These are phyloP conservation scores for Pythium rhizo-oryzae DNA, from an alignment of 352 stramenopile genomes.

Conservation along the genomic window DNA sequence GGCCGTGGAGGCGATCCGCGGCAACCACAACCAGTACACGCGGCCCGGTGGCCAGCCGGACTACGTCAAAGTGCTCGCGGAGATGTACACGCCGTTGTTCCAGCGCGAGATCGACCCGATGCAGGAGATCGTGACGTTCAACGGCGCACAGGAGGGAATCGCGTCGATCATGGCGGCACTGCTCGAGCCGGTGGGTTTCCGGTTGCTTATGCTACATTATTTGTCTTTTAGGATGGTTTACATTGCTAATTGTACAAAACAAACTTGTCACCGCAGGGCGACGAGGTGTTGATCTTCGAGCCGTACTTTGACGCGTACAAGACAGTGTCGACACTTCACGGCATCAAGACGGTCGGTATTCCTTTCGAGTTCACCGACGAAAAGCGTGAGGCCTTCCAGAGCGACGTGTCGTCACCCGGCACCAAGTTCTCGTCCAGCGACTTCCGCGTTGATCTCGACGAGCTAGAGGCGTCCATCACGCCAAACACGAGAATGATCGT, in stretches of 20 bases:
- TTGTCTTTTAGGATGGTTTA: neutral
- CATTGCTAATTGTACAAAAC: neutral
- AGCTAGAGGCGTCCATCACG: conserved; percentile 88
- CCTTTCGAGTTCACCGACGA: conserved; percentile 58
- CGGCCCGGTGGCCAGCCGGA: conserved; percentile 77
- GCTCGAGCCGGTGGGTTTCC: conserved; percentile 53
- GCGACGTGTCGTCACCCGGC: conserved; percentile 16
- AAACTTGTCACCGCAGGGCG: conserved; percentile 38
- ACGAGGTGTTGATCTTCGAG: conserved; percentile 89
- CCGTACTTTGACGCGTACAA: conserved; percentile 92
- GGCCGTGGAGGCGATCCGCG: conserved; percentile 78
- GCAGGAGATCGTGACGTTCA: conserved; percentile 87
- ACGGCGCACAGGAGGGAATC: conserved; percentile 88
- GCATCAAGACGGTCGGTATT: conserved; percentile 72
- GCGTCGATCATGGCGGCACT: conserved; percentile 79
- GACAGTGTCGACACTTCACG: conserved; percentile 83
- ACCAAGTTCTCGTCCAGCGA: conserved; percentile 67
- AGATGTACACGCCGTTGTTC: conserved; percentile 80
- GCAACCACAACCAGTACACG: conserved; percentile 91
- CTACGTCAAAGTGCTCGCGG: conserved; percentile 78
- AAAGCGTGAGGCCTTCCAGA: conserved; percentile 50
- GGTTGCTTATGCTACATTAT: conserved; percentile 8
- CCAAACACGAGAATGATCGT: conserved; percentile 94
- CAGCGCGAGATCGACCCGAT: conserved; percentile 69
- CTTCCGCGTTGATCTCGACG: conserved; percentile 84